Conservation (phyloP, 2,329 filamentous ascomycete genomes). For the Fusarium sp. region DNA sequence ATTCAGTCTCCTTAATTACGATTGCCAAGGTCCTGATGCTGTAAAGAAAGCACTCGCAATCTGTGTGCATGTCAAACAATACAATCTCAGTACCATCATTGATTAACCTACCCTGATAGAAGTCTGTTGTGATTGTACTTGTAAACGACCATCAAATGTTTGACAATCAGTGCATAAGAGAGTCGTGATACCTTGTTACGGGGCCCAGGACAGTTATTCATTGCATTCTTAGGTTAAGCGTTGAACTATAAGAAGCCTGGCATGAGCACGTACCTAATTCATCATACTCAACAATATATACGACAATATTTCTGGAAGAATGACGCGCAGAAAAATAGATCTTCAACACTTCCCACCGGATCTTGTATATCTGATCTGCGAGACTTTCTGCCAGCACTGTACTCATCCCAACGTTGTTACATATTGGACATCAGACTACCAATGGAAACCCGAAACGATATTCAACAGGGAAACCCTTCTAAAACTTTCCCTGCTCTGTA, state of each 20-base stretch:
- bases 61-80: too few species aligned
- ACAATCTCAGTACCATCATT: too few species aligned
- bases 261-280: not conserved
- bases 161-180: too few species aligned
- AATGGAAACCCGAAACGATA: too few species aligned
- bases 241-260: not conserved
- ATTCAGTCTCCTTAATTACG: too few species aligned
- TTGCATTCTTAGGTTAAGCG: not conserved
- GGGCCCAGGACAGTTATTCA: not conserved
- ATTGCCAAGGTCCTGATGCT: too few species aligned
- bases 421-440: not conserved
- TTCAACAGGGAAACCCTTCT: too few species aligned
- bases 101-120: too few species aligned
- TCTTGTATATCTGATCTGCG: not conserved
- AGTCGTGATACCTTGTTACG: not conserved
- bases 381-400: not conserved
- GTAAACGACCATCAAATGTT: too few species aligned
- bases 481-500: not conserved
- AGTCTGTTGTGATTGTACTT: too few species aligned
- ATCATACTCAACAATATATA: not conserved
- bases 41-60: too few species aligned
- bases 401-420: rapidly evolving
- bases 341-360: not conserved
- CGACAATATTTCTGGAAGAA: not conserved
- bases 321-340: not conserved